Base-by-base conservation (phyloP, 768 basidiomycete genomes). In the Panus rudis region DNA sequence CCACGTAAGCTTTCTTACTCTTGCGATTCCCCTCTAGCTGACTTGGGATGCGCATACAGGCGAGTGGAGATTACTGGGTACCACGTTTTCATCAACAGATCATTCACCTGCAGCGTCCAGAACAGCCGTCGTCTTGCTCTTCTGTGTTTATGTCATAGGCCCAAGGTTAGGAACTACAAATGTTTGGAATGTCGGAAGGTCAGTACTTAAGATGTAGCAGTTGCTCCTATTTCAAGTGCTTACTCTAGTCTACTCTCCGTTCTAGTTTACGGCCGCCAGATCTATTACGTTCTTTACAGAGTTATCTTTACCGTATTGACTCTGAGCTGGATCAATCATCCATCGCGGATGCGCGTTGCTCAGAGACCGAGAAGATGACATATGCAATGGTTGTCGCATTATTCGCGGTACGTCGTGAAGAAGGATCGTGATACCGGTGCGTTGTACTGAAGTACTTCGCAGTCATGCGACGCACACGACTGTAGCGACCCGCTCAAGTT, bases 101-200 rank as follows among this genome's bases (percentile, higher is more conserved):
- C 50, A 65, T 17, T 87, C 86, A 16, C 73, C 76, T 21, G 80
- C 81, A 16, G 70, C 80, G 4, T 71, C 70, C 52, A 73, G 84
- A 3, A 57, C 87, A 31, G 70, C 76, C 6, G 51, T 76, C n/a
- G 70, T 68, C 22, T 60, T 89, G 24, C 41, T 73, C 37, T 76
- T 82, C 50, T 76, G 70, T 14, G 67, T 64, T 30, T 73, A 76
- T 52, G 65, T 88, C 21, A 59, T 88, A 46, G 57, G 53, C 13
- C 71, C 73, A n/a, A n/a, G n/a, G n/a, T n/a, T n/a, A n/a, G 6
- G 66, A 69, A 10, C 54, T 81, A 17, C 40, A 39, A 21, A 46
- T 41, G 19, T 20, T 11, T 7, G 51, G 53, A 44, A 47, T 51
- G 8, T 31, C 39, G 24, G n/a, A 25, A 4, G 34, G 11, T 5